Percentiles rank a stretch among this genome's conserved stretches.
Conservation (phyloP, 352 stramenopile genomes). For the Lagenidium sp. region DNA sequence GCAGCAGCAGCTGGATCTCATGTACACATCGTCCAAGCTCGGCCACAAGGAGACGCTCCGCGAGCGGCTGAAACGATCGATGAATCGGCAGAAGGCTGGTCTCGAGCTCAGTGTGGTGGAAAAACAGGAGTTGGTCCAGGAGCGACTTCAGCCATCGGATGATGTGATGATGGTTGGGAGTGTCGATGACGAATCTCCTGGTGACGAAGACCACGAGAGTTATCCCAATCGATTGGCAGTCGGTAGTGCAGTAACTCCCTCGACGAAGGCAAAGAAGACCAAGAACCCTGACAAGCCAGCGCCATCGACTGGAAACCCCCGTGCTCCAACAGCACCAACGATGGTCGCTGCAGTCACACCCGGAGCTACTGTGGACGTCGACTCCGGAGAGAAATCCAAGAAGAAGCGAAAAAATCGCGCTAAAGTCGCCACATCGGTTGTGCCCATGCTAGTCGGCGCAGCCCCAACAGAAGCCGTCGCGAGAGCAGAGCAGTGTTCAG, state of each 20-base stretch:
- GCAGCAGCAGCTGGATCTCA: constrained; percentile 52
- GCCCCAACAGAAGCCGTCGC: background rate
- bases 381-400: constrained; percentile 5
- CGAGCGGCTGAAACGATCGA: constrained; percentile 64
- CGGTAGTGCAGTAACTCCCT: no score
- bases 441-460: constrained; percentile 14
- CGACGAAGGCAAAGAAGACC: constrained; percentile 5
- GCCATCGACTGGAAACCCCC: background rate
- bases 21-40: constrained; percentile 69
- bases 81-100: constrained; percentile 71
- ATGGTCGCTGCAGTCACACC: no score
- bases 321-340: no score
- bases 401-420: constrained; percentile 10
- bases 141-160: constrained; percentile 7
- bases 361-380: no score
- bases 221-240: no score
- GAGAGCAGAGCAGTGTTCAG: constrained; percentile 2
- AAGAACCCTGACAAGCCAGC: constrained; percentile 3
- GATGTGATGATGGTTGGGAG: constrained; percentile 10
- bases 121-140: constrained; percentile 47
- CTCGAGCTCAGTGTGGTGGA: constrained; percentile 40
- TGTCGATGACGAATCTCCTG: constrained; percentile 11
- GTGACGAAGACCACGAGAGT: constrained; percentile 10
- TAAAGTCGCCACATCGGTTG: constrained; percentile 19
- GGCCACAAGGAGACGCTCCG: constrained; percentile 78